Base-by-base conservation (phyloP, 805 yeast genomes). In the Yamadazyma olivae region DNA sequence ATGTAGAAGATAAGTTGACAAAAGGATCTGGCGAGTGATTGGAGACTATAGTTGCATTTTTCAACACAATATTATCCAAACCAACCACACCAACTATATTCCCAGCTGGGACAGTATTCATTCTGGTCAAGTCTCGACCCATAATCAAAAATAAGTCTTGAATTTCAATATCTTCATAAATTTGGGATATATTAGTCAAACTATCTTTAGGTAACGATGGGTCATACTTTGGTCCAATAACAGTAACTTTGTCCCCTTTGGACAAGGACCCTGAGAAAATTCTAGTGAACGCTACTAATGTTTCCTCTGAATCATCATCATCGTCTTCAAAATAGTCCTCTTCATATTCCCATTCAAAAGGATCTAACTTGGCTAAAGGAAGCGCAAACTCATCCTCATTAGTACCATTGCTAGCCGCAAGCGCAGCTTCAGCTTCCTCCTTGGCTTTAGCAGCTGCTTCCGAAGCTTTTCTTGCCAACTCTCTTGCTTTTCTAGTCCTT, bases 1-100 rank as follows among this genome's bases (percentile, higher is more conserved):
- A 60, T 12, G 83, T 75, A 1, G 71, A 52, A 0, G 72, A 67
- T 36, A 79, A 61, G 37, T 79, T 83, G 14, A 88, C 68, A 45
- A 87, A 83, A 0, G 96, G 96, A 6, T 35, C 32, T 15, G 26
- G 24, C 7, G 31, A 18, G 6, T 20, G 23, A 27, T 89, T 90
- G 4, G 73, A 64, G 2, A 72, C 56, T 5, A 85, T 69, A 0
- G 99, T 90, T 33, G 96, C 99, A 52, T 81, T 86, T 55, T 93
- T 93, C 47, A 91, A 59, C 21, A 93, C 73, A 35, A 78, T 79
- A 6, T 85, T 86, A 2, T 83, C 95, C 15, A 93, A 69, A 0
- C 99, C 98, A 24, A 89, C 91, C 33, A 93, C 82, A 33, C 97
- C 99, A 5, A 87, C 95, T 42, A 93, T 88, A 48, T 85, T 88